Evolutionary conservation across 306 rosid species (phyloP).

Genomic region (Vicia sativa): DNA sequence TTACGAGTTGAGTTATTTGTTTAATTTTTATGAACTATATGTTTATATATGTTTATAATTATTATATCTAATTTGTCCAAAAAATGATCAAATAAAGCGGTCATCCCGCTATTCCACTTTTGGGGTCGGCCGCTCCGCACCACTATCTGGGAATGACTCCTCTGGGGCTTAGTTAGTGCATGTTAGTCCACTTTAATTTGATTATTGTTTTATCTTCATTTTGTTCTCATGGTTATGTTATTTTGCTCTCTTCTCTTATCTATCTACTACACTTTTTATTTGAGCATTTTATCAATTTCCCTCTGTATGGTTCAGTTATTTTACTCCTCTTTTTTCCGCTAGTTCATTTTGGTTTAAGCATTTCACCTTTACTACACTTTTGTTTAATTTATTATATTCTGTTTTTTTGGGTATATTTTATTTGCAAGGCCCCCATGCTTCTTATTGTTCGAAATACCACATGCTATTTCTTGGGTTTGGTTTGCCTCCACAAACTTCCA

Average conservation of each 20-base stretch:
- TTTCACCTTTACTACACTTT: neutral
- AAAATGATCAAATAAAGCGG: too few relatives aligned
- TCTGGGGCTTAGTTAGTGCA: neutral
- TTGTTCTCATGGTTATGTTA: neutral
- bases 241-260: neutral
- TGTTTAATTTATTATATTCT: neutral
- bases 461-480: neutral
- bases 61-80: too few relatives aligned
- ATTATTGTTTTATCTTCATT: neutral
- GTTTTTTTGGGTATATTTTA: neutral
- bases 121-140: too few relatives aligned
- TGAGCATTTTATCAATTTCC: neutral
- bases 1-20: too few relatives aligned
- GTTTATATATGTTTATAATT: too few relatives aligned
- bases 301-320: neutral
- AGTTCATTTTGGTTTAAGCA: neutral
- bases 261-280: neutral
- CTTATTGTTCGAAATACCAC: neutral
- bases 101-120: too few relatives aligned
- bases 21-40: too few relatives aligned
- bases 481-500: neutral
- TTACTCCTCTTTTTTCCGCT: neutral
- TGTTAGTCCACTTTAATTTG: neutral
- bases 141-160: too few relatives aligned
- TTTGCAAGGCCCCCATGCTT: neutral